phyloP scores from a whole-genome alignment of 345 rosid species.

The Viola odorata region DNA sequence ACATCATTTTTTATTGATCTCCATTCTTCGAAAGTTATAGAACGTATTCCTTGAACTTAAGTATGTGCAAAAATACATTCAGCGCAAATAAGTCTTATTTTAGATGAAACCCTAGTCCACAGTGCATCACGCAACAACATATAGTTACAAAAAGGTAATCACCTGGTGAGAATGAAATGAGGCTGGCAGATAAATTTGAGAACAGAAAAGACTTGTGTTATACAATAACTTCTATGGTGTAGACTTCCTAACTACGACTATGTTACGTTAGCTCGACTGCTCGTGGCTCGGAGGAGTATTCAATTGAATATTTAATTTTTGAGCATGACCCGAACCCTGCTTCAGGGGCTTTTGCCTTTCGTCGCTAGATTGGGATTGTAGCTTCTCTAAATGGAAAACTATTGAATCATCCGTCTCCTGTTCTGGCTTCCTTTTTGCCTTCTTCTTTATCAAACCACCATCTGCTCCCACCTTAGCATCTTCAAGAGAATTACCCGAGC shows the following conservation, averaged over 20 bases:
- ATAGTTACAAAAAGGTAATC: slow-evolving; percentile 36
- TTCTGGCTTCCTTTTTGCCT: slow-evolving; percentile 54
- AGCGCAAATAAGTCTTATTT: background rate
- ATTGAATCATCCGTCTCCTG: slow-evolving; percentile 39
- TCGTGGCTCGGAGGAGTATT: slow-evolving; percentile 36
- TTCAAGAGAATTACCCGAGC: slow-evolving; percentile 33
- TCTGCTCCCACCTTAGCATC: slow-evolving; percentile 39
- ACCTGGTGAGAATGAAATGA: slow-evolving; percentile 22
- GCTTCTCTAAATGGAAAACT: slow-evolving; percentile 14
- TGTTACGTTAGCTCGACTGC: slow-evolving; percentile 38
- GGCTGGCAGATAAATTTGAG: slow-evolving; percentile 3
- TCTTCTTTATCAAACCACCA: slow-evolving; percentile 37
- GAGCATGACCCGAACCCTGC: slow-evolving; percentile 22
- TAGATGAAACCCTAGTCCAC: background rate
- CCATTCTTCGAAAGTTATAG: too few species aligned
- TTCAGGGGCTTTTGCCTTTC: slow-evolving; percentile 35
- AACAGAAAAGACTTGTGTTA: background rate
- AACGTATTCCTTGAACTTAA: too few species aligned
- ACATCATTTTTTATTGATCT: too few species aligned
- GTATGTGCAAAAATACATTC: background rate
- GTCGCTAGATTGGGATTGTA: slow-evolving; percentile 18
- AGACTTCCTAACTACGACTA: slow-evolving; percentile 13
- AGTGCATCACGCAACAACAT: slow-evolving; percentile 11
- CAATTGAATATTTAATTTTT: slow-evolving; percentile 31
- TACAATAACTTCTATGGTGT: slow-evolving; percentile 16